Evolutionary conservation across 306 rosid genomes (phyloP).

Genomic region (Rubus idaeus): DNA sequence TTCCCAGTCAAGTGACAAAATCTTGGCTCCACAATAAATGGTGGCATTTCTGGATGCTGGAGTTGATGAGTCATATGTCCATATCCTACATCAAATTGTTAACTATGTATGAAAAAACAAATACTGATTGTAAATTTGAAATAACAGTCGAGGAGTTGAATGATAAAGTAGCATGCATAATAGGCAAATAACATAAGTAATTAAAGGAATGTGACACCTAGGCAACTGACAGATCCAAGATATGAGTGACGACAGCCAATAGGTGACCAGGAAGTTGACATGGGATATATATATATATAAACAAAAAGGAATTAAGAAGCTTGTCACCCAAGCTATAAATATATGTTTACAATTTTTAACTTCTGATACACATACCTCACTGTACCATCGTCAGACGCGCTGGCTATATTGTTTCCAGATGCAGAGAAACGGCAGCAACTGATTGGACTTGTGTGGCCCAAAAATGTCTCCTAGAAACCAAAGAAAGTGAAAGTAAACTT

Average conservation of each 20-base stretch:
- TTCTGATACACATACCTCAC: conserved; percentile 61
- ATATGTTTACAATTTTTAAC: conserved; percentile 10
- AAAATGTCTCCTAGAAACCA: conserved; percentile 83
- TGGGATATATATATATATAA: conserved; percentile 16
- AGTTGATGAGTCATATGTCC: conserved; percentile 91
- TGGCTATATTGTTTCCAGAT: conserved; percentile 91
- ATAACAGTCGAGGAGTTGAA: conserved; percentile 16
- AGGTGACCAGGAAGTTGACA: conserved; percentile 15
- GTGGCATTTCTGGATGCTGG: conserved; percentile 96
- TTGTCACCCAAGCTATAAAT: neutral
- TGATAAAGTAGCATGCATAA: neutral
- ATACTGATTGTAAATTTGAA: conserved; percentile 19
- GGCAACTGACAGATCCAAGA: neutral
- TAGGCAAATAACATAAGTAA: conserved; percentile 9
- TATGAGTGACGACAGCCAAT: neutral
- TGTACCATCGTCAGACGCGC: conserved; percentile 95
- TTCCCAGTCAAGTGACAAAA: conserved; percentile 94
- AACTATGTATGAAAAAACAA: conserved; percentile 16
- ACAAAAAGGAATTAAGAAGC: conserved; percentile 1
- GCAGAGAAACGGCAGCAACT: conserved; percentile 91
- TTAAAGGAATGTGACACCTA: conserved; percentile 3
- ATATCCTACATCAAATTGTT: conserved; percentile 60
- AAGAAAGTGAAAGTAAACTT: conserved; percentile 23
- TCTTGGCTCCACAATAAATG: conserved; percentile 90
- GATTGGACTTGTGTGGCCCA: conserved; percentile 95